Base-by-base conservation (phyloP, 805 yeast species). In the Candida ascalaphidarum region DNA sequence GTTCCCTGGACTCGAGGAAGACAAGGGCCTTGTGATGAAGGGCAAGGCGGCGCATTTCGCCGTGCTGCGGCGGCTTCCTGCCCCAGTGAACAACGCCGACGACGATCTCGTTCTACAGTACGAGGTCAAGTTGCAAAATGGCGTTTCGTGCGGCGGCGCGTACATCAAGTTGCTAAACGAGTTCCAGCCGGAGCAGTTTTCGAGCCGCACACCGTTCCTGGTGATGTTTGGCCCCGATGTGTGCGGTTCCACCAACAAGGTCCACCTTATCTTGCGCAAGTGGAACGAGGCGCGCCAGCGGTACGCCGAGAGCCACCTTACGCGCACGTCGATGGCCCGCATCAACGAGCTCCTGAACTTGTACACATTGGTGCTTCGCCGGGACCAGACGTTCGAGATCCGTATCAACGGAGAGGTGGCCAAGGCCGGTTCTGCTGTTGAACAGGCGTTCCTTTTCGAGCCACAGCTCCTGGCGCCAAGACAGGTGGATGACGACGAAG, bases 191-290 rank as follows among this genome's bases (percentile, higher is more conserved):
- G 49, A 54, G 22, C 70, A 71, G 34, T 80, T 85, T 61, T 64
- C 61, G 39, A 69, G 72, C 35, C 74, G 65, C 16, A 68, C 94
- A 3, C 82, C 86, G 2, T 84, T 80, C 57, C 85, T 81, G 52
- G 58, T 88, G 38, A 81, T 88, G 89, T 88, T 88, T 60, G 96
- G 96, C 13, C 96, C 96, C 24, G 96, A 88, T 55, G 74, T 71
- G 50, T 88, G 96, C 58, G 95, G 94, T 3, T 48, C 74, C 29
- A 69, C 79, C 25, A 82, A 85, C 58, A 81, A 76, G 53, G 77
- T 88, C 19, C 94, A 82, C 46, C 73, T 86, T 40, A 81, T 85
- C 31, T 44, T 85, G 34, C 71, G 67, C 32, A 68, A 81, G 42
- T 63, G 65, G 42, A 68, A 71, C 49, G 77, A 74, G 25, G 35